Evolutionary conservation across 371 early-diverging fungal species (phyloP).

Genomic region (Phascolomyces articulosus): DNA sequence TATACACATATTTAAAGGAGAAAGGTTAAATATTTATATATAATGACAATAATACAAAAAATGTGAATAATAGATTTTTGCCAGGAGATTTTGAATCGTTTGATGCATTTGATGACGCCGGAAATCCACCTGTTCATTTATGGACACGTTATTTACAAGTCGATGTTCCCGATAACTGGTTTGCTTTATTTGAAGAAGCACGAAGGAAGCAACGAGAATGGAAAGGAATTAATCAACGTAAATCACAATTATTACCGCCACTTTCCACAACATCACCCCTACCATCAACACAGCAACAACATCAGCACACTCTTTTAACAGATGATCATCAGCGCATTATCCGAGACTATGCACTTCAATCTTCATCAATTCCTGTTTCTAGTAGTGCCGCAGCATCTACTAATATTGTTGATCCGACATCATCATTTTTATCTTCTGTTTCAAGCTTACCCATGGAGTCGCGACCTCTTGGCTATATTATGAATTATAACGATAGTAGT

Average conservation of each 20-base stretch:
- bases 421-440: background rate
- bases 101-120: constrained; percentile 47
- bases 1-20: background rate
- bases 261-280: background rate
- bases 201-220: constrained; percentile 43
- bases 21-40: background rate
- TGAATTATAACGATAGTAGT: background rate
- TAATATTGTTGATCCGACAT: constrained; percentile 1
- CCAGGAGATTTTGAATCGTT: constrained; percentile 49
- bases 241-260: background rate
- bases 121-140: constrained; percentile 46
- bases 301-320: background rate
- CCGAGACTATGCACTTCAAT: background rate
- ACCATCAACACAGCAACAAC: background rate
- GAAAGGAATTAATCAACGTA: constrained; percentile 7
- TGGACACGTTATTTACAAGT: constrained; percentile 38
- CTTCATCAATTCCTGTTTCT: background rate
- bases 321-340: background rate
- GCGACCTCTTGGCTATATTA: background rate
- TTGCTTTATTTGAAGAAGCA: constrained; percentile 50
- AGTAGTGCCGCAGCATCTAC: constrained; percentile 2
- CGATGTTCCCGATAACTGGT: constrained; percentile 45
- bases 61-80: constrained; percentile 36
- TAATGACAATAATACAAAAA: no score
- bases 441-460: constrained; percentile 1